Base-by-base conservation (phyloP, 805 yeast species). In the Candida morakotiae region DNA sequence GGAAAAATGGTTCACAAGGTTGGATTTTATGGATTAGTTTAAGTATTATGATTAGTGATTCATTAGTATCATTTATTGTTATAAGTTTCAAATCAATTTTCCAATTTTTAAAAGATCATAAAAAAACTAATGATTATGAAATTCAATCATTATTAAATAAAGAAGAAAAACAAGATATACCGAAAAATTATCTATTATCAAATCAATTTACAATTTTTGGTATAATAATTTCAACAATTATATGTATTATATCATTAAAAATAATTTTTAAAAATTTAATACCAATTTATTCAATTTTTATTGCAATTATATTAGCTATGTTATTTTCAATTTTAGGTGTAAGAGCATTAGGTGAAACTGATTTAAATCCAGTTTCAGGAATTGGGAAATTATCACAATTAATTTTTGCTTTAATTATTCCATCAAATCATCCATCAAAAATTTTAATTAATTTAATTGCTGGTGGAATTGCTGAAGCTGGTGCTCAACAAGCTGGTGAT, bases 401-500 rank as follows among this genome's bases (percentile, higher is more conserved):
- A 34, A 60, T 93, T 2, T 87, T 93, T 60, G 96, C 97, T 0
- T 53, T 87, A 9, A 69, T 91, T 5, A 73, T 88, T 18, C 96
- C 96, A 0, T 67, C 69, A 22, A 58, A 67, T 31, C 84, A 81
- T 40, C 94, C 94, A 1, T 88, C 94, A 2, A 77, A 87, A 9
- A 87, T 93, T 4, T 63, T 91, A 28, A 79, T 87, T 31, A 93
- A 91, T 54, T 66, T 91, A 34, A 83, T 91, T 1, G 96, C 97
- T 3, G 98, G 98, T 13, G 98, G 96, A 10, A 81, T 91, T 28
- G 94, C 98, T 1, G 98, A 91, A 63, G 97, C 98, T 0, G 98
- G 98, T 7, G 96, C 98, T 2, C 98, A 93, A 63, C 98, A 91
- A 62, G 97, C 98, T 2, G 98, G 98, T 21, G 98, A 91, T 61